Evolutionary conservation across 2,329 filamentous ascomycete genomes (phyloP).

Genomic region (Aaosphaeria pasadenensis): DNA sequence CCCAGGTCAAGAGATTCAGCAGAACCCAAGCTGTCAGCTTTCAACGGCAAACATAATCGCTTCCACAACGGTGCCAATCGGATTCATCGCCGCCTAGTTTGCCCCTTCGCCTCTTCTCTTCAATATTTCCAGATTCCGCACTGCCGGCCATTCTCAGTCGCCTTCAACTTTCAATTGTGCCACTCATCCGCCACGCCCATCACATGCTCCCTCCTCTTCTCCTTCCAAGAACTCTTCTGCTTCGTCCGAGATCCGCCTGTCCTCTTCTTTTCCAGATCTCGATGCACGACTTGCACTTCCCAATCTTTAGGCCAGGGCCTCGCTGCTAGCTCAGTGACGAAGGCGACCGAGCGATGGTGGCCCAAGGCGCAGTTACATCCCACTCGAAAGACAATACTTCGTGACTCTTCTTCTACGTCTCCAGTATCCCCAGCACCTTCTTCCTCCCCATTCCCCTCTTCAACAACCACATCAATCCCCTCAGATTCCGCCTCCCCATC

Average conservation of each 20-base stretch:
- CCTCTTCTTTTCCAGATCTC: constrained; percentile 15
- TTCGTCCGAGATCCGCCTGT: constrained; percentile 2
- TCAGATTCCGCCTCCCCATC: not conserved
- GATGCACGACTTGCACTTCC: constrained; percentile 14
- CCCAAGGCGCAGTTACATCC: constrained; percentile 22
- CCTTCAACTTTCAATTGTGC: no score
- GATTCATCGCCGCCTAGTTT: no score
- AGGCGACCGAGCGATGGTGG: constrained; percentile 21
- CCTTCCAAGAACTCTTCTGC: constrained; percentile 5
- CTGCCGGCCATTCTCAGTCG: no score
- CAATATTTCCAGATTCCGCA: no score
- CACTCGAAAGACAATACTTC: constrained; percentile 7
- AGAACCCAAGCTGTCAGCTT: no score
- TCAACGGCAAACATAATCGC: no score
- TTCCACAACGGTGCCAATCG: no score
- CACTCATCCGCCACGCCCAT: not conserved
- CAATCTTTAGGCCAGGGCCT: constrained; percentile 11
- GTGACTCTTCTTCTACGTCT: not conserved
- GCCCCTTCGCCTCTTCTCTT: no score
- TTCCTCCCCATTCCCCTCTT: constrained; percentile 1
- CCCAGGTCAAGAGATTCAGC: no score
- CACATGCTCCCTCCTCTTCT: not conserved
- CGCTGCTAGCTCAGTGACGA: constrained; percentile 17
- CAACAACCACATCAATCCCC: not conserved
- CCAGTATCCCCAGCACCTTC: not conserved